Base-by-base conservation (phyloP, 345 rosid species). In the Noccaea caerulescens region DNA sequence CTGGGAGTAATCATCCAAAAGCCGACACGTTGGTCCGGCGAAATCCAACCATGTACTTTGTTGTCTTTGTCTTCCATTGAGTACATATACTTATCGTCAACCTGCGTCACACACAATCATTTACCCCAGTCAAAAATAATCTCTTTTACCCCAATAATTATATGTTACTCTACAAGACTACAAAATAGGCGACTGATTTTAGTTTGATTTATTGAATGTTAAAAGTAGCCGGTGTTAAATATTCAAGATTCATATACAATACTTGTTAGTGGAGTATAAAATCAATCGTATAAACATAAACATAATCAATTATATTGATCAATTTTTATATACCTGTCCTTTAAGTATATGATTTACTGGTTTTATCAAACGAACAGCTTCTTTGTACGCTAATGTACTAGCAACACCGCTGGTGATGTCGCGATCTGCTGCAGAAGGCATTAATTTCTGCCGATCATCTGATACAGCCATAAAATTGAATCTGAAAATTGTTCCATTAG, bases 1-100 rank as follows among this genome's bases (percentile, higher is more conserved):
- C 82, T 84, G 2, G 98, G 93, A 20, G 89, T 86, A 79, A 94
- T 91, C 85, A 94, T 71, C 98, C 99, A 94, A 54, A 94, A 88
- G 6, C 97, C 99, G 4, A 86, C 82, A 7, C 81, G 66, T 23
- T 74, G 80, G 1, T 86, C 75, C 4, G 69, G 12, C 1, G 83
- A 79, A 4, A 89, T 86, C 99, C 98, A 94, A 2, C 99, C 98
- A 30, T 91, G 96, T 34, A 91, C 82, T 69, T 58, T 85, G 63
- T 82, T 84, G 37, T 89, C 85, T 47, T 71, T 75, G 73, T 77
- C 65, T 54, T 89, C 95, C 12, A 62, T 20, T 3, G 98, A 86
- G 71, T 86, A 94, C 61, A 86, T 87, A 64, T 91, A 91, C 81
- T 89, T 89, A 79, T 94, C 99, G 36, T 94, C 98, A 58, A 94